These are phyloP conservation scores for Colletotrichum tanaceti DNA, from an alignment of 2,329 filamentous ascomycete genomes.

Conservation along the genomic window DNA sequence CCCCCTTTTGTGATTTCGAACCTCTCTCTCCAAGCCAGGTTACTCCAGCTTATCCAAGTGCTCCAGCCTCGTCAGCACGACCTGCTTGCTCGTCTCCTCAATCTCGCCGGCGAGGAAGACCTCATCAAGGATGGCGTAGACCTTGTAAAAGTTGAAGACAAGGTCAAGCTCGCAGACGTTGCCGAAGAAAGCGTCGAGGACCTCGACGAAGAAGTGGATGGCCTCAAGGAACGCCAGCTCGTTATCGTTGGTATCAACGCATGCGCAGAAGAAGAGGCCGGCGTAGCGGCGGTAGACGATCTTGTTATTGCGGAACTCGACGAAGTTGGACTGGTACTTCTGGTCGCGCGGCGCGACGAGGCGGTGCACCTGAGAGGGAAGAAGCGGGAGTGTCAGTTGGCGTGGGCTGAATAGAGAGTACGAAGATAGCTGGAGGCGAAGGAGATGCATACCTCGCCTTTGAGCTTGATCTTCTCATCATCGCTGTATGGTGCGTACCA, in stretches of 20 bases:
- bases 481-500: slow-evolving; percentile 99
- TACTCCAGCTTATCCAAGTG: slow-evolving; percentile 97
- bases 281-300: slow-evolving; percentile 98
- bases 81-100: slow-evolving; percentile 98
- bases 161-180: slow-evolving; percentile 99
- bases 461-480: slow-evolving; percentile 98
- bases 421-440: slow-evolving; percentile 24
- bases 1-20: neutral
- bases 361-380: slow-evolving; percentile 80
- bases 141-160: slow-evolving; percentile 84
- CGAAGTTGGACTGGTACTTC: slow-evolving; percentile 99
- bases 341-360: slow-evolving; percentile 97
- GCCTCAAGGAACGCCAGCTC: slow-evolving; percentile 96
- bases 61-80: slow-evolving; percentile 91
- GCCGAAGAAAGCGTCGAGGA: slow-evolving; percentile 97
- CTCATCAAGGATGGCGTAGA: slow-evolving; percentile 98
- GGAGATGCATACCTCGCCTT: slow-evolving; percentile 80
- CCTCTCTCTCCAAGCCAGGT: neutral
- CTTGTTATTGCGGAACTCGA: slow-evolving; percentile 95
- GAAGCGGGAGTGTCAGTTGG: slow-evolving; percentile 15
- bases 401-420: slow-evolving; percentile 14
- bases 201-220: slow-evolving; percentile 99
- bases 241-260: slow-evolving; percentile 98
- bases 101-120: slow-evolving; percentile 98
- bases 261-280: slow-evolving; percentile 98